Base-by-base conservation (phyloP, 2,329 filamentous ascomycete species). In the Didymella arachidicola region DNA sequence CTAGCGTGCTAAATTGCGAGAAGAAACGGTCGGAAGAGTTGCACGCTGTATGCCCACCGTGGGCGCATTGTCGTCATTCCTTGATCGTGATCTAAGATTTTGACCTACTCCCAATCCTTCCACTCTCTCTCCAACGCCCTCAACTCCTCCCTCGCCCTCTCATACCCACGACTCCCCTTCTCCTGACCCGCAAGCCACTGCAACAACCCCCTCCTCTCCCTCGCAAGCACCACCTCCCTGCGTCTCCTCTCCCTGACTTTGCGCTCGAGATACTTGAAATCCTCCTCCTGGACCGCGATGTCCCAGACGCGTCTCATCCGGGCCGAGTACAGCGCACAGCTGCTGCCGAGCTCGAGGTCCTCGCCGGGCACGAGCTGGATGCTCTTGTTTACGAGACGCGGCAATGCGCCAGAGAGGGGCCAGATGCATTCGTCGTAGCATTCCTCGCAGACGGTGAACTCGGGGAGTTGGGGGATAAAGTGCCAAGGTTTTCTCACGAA, bases 381-480 rank as follows among this genome's bases (percentile, higher is more conserved):
- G 14, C 85, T 81, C 55, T 83, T 82, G 62, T 86, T 87, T 59
- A 78, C 72, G 3, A 70, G 32, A 10, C 65, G 66, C 0, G 76
- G 73, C 2, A 78, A 57, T 3, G 66, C 62, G 11, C 63, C 38
- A 82, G 77, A 3, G 82, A 79, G 29, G 0, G 93, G 92, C 76
- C 85, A 86, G n/a, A 97, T 86, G 0, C 92, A 85, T 22, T 92
- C 87, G 16, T 91, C 86, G 73, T 90, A 97, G 75, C 93, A 98
- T 75, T 94, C 91, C 63, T 90, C 87, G 76, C 93, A 98, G 4
- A 96, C 89, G 0, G 90, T 92, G 68, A 97, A 87, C 46, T 93
- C 86, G 0, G 90, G 91, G 0, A 96, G 79, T 14, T 85, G 82
- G 0, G 90, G 86, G 74, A 96, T 92, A 54, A 85, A 87, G 74